A percentile compares a stretch with the other conserved stretches of the same genome.
Evolutionary conservation across 1,284 basidiomycete species (phyloP).

Genomic region (Fistulinella cinereoalba): DNA sequence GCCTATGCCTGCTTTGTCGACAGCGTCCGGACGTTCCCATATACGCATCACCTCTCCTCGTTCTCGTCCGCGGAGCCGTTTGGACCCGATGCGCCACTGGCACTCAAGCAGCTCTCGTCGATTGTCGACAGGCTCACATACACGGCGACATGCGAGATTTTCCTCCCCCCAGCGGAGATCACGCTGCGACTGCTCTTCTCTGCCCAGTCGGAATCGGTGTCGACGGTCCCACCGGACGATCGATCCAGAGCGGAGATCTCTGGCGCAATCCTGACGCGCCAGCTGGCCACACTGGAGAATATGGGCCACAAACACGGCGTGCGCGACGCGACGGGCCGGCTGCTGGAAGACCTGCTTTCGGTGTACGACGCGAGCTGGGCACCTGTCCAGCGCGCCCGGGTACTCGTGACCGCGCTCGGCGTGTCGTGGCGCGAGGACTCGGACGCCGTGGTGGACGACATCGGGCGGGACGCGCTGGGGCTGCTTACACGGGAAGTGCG

Average conservation of each 20-base stretch:
- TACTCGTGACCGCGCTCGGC: constrained; percentile 51
- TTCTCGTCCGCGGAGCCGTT: constrained; percentile 34
- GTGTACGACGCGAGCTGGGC: constrained; percentile 47
- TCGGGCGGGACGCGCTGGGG: constrained; percentile 42
- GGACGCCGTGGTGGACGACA: constrained; percentile 28
- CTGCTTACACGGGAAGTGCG: constrained; percentile 45
- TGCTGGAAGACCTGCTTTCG: constrained; percentile 49
- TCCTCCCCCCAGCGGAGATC: constrained; percentile 46
- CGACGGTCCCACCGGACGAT: constrained; percentile 18
- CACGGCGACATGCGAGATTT: constrained; percentile 60
- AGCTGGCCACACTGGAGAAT: constrained; percentile 51
- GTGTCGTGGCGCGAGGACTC: constrained; percentile 46
- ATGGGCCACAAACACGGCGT: constrained; percentile 56
- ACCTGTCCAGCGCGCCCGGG: constrained; percentile 54
- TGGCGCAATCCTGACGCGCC: constrained; percentile 60
- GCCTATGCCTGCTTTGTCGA: constrained; percentile 58
- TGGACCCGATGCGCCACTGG: constrained; percentile 33
- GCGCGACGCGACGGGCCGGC: constrained; percentile 34
- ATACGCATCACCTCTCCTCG: constrained; percentile 25
- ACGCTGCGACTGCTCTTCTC: constrained; percentile 10
- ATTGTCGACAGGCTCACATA: constrained; percentile 67
- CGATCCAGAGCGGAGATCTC: constrained; percentile 31
- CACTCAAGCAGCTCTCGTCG: constrained; percentile 51
- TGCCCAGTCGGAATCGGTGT: constrained; percentile 1
- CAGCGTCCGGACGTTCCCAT: constrained; percentile 55